Evolutionary conservation across 2,329 filamentous ascomycete species (phyloP).

Genomic region (Bertia moriformis): DNA sequence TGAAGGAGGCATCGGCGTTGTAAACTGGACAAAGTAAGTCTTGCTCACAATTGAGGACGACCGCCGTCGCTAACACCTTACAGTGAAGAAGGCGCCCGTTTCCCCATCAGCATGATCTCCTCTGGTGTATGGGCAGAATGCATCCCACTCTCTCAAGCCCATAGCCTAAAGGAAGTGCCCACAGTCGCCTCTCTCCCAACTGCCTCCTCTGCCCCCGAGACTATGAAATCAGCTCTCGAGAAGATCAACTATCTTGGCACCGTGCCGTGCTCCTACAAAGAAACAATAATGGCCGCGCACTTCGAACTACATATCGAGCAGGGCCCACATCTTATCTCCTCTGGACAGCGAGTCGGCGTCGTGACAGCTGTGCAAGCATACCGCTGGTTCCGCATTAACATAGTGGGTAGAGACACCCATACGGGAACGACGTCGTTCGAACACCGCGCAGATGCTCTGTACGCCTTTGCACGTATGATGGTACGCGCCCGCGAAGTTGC

Average conservation of each 20-base stretch:
- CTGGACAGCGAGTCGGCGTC: background rate
- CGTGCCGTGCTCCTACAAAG: slow-evolving; percentile 36
- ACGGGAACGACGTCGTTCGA: background rate
- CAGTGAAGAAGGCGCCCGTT: slow-evolving; percentile 68
- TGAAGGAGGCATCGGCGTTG: slow-evolving; percentile 55
- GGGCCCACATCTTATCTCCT: background rate
- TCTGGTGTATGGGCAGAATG: slow-evolving; percentile 67
- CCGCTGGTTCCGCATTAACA: background rate
- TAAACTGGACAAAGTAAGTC: slow-evolving; percentile 62
- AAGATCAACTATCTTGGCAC: slow-evolving; percentile 58
- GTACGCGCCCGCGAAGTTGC: background rate
- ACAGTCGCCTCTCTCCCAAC: slow-evolving; percentile 25
- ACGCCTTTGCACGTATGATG: slow-evolving; percentile 1
- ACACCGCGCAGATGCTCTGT: slow-evolving; percentile 1
- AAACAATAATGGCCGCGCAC: slow-evolving; percentile 57
- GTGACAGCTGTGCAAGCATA: slow-evolving; percentile 1
- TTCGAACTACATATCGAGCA: slow-evolving; percentile 62
- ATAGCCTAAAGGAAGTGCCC: slow-evolving; percentile 44
- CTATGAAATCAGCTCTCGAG: slow-evolving; percentile 54
- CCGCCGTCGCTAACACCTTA: background rate
- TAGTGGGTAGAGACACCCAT: background rate
- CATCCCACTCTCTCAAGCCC: slow-evolving; percentile 41
- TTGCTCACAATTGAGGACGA: background rate
- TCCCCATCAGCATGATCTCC: slow-evolving; percentile 60
- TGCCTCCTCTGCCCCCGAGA: slow-evolving; percentile 21